Evolutionary conservation across 768 basidiomycete genomes (phyloP).

Genomic region (Boletus tomentosulus): DNA sequence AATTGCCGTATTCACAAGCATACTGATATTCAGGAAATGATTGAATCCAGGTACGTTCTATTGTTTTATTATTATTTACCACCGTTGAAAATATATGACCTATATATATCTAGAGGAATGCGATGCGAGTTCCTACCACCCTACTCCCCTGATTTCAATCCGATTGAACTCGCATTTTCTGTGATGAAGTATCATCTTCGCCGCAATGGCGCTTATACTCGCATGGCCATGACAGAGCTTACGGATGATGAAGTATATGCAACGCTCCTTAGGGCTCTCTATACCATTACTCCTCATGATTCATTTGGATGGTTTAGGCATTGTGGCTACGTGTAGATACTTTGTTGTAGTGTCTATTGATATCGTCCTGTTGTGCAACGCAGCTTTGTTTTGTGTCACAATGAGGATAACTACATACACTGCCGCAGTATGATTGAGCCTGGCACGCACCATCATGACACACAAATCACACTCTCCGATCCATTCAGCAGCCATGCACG

Average conservation of each 20-base stretch:
- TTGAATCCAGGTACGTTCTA: neutral
- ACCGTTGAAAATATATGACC: no score
- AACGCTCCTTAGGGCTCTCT: neutral
- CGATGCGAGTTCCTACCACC: neutral
- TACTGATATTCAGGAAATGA: neutral
- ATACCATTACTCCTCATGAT: neutral
- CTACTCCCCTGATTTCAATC: conserved; percentile 1
- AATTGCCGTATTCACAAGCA: conserved; percentile 7
- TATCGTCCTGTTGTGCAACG: neutral
- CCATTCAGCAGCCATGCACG: neutral
- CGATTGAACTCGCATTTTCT: neutral
- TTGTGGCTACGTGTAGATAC: neutral
- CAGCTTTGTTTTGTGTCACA: no score
- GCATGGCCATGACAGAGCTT: neutral
- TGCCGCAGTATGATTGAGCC: no score
- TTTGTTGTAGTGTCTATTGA: neutral
- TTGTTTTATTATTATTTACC: neutral
- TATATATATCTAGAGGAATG: neutral
- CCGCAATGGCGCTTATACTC: neutral
- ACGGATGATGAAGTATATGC: neutral
- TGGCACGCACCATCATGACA: neutral
- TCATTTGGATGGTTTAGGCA: neutral
- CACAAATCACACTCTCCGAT: neutral
- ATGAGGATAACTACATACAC: neutral
- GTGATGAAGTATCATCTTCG: neutral